phyloP scores from a whole-genome alignment of 768 basidiomycete genomes.

The Pulveroboletus frians region DNA sequence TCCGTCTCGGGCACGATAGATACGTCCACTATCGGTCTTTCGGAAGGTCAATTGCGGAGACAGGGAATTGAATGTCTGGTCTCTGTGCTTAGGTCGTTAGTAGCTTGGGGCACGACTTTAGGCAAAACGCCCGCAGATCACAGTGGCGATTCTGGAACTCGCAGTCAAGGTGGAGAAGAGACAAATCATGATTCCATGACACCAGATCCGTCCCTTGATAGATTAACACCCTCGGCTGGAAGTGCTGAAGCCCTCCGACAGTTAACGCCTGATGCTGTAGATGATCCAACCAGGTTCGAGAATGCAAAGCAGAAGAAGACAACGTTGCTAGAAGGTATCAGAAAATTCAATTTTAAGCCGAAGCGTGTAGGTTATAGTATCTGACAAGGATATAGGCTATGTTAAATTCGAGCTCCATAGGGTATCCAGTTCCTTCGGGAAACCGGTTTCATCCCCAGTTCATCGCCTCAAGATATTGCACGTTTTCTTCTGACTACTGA shows the following conservation, averaged over 20 bases:
- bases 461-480: conserved; percentile 73
- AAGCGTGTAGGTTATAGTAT: conserved; percentile 61
- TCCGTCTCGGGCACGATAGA: conserved; percentile 64
- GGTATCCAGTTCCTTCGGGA: conserved; percentile 88
- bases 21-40: conserved; percentile 59
- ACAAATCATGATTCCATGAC: conserved; percentile 43
- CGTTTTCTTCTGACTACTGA: conserved; percentile 82
- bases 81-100: conserved; percentile 81
- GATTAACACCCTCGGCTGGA: conserved; percentile 40
- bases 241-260: conserved; percentile 58
- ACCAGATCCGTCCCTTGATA: conserved; percentile 54
- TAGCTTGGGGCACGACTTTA: conserved; percentile 77
- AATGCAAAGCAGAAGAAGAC: conserved; percentile 96
- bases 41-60: conserved; percentile 79
- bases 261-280: conserved; percentile 72
- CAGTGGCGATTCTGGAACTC: conserved; percentile 36
- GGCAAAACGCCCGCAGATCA: conserved; percentile 31
- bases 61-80: conserved; percentile 96
- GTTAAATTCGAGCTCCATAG: conserved; percentile 35
- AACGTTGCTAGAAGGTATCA: conserved; percentile 88
- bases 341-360: conserved; percentile 98
- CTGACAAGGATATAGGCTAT: not conserved
- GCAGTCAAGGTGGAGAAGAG: conserved; percentile 53
- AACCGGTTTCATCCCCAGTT: conserved; percentile 76
- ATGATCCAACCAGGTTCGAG: conserved; percentile 91